Base-by-base conservation (phyloP, 1,139 yeast species). In the Pichia sp. region DNA sequence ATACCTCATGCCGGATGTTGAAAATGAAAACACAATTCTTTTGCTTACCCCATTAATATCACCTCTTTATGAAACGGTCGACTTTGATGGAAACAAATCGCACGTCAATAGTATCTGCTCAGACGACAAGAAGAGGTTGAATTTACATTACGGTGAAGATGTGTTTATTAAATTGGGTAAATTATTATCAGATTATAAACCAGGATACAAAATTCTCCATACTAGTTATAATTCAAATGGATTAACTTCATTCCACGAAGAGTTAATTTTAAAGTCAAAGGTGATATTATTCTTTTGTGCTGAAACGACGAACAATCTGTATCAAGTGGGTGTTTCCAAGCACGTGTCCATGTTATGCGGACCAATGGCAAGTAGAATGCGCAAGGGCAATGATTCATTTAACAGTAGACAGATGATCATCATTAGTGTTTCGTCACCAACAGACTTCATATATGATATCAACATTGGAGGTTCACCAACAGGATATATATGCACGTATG, bases 281-380 rank as follows among this genome's bases (percentile, higher is more conserved):
- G 76, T 78, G 3, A 81, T 81, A 10, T 75, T 81, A 38, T 74
- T 81, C 7, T 67, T 81, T 37, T 79, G 85, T 7, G 78, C 85
- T 4, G 86, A 81, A 57, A 85, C 85, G 8, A 68, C 78, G 28
- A 67, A 85, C 53, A 80, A 81, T 60, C 77, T 80, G 79, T 81
- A 80, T 59, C 87, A 81, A 60, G 77, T 80, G 15, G 83, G 84
- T 3, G 76, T 81, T 36, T 81, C 83, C 34, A 81, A 81, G 57
- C 81, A 78, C 53, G 77, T 81, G 6, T 72, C 54, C 32, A 56
- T 53, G 50, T 28, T 47, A 32, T 34, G 50, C 48, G 71, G 76
- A 20, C 63, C 49, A 39, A 31, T 40, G 41, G 17, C 45, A 5
- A 38, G 19, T 20, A 43, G 27, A 21, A 12, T 32, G 6, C 40